Conservation (phyloP, 768 basidiomycete genomes). For the Lentinula raphanica region DNA sequence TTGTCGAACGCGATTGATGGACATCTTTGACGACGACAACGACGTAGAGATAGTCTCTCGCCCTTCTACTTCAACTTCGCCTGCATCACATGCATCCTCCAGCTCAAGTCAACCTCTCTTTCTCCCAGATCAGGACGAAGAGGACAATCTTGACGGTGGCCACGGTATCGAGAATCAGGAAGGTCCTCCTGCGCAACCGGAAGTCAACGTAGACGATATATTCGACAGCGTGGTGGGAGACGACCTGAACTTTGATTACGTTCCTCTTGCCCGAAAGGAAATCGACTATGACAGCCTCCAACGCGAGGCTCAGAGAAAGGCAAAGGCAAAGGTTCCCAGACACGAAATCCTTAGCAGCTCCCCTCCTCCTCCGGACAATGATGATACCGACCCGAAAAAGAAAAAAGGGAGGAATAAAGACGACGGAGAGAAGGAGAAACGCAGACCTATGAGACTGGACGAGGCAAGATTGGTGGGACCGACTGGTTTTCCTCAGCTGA, state of each 20-base stretch:
- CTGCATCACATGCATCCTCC: background rate
- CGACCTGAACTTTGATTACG: slow-evolving; percentile 34
- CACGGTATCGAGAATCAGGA: slow-evolving; percentile 22
- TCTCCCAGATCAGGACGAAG: slow-evolving; percentile 54
- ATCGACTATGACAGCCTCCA: background rate
- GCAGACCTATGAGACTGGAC: slow-evolving; percentile 59
- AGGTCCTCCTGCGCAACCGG: slow-evolving; percentile 28
- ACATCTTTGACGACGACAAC: slow-evolving; percentile 51
- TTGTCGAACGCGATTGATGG: slow-evolving; percentile 17
- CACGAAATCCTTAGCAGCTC: slow-evolving; percentile 48
- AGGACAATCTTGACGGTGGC: slow-evolving; percentile 19
- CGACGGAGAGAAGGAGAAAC: slow-evolving; percentile 35
- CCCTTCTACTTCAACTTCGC: slow-evolving; percentile 2
- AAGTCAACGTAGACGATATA: slow-evolving; percentile 43
- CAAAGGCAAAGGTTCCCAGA: slow-evolving; percentile 24
- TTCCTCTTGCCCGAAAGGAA: slow-evolving; percentile 36
- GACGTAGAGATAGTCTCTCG: slow-evolving; percentile 13
- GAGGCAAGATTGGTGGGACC: slow-evolving; percentile 68
- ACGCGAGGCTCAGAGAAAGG: slow-evolving; percentile 13
- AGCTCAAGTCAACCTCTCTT: slow-evolving; percentile 37
- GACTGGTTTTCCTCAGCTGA: slow-evolving; percentile 75
- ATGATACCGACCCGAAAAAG: slow-evolving; percentile 23
- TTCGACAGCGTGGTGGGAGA: slow-evolving; percentile 34
- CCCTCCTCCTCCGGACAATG: slow-evolving; percentile 24
- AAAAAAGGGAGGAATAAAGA: slow-evolving; percentile 17